Percentiles rank a stretch among this genome's conserved stretches.
These are phyloP conservation scores for Gardenia jasminoides DNA, from an alignment of 257 asterid genomes.

Conservation along the genomic window DNA sequence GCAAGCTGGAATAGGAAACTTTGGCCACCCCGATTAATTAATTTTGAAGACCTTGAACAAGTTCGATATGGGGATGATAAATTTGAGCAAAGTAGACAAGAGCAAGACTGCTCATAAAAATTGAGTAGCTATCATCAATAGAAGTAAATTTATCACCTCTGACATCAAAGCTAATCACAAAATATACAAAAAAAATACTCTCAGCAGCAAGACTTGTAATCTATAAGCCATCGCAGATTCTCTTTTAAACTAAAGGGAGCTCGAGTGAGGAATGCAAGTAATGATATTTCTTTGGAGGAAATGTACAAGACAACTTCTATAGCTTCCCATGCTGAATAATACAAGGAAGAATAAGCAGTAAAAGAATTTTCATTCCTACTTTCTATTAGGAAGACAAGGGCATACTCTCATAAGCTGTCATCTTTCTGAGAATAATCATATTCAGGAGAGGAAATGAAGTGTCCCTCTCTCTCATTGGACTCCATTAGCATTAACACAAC, in stretches of 20 bases:
- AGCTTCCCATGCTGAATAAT: slow-evolving; percentile 20
- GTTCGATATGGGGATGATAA: background rate
- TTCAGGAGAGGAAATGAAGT: slow-evolving; percentile 47
- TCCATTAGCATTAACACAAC: slow-evolving; percentile 83
- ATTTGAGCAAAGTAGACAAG: background rate
- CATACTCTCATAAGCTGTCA: slow-evolving; percentile 38
- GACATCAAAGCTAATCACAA: background rate
- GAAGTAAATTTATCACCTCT: background rate
- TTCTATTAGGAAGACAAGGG: slow-evolving; percentile 20
- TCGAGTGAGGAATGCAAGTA: slow-evolving; percentile 13
- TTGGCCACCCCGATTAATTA: no score
- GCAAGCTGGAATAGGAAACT: background rate
- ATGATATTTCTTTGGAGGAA: slow-evolving; percentile 23
- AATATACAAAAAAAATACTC: background rate
- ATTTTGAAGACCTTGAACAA: background rate
- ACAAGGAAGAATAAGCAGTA: slow-evolving; percentile 33
- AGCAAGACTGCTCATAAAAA: background rate
- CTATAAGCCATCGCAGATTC: background rate
- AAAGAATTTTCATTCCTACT: slow-evolving; percentile 21
- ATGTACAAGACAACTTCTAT: slow-evolving; percentile 44
- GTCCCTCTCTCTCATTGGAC: slow-evolving; percentile 58
- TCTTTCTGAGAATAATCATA: slow-evolving; percentile 42
- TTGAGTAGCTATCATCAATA: background rate
- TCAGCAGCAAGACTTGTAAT: background rate
- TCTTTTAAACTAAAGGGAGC: background rate